Evolutionary conservation across 2,329 filamentous ascomycete genomes (phyloP), one percentile per base, ranked within the genome.

Genomic region (Triangularia setosa): DNA sequence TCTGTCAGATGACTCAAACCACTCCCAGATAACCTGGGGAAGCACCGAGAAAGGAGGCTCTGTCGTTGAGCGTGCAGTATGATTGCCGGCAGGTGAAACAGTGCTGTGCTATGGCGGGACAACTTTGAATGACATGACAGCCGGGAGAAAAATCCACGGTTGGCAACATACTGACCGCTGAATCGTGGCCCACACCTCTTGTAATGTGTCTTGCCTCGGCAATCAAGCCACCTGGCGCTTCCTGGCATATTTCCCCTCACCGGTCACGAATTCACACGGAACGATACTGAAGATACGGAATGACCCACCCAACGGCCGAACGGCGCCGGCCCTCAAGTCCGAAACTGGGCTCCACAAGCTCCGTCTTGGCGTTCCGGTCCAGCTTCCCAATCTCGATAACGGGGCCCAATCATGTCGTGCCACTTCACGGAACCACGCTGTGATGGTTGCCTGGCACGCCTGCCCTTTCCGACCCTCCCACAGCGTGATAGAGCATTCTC

Each of bases 21-120:
- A 5, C 35, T 48, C 33, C 33, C 33, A 40, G 33, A 53, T 25
- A 53, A 25, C 12, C 48, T 23, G 21, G 24, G 48, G 48, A 23
- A 53, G 48, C 48, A 53, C 21, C n/a, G 14, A 23, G 11, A 25
- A 25, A 53, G 16, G 52, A 55, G 52, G 23, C 24, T 55, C 25
- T 28, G 21, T 24, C 18, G 24, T 25, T 11, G 48, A 53, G 21
- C 11, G 48, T 21, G 18, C 21, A 53, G 7, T 53, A 12, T n/a
- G n/a, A 52, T 27, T 55, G 25, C 52, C 52, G 52, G 52, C 52
- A 55, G 52, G 52, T 55, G 52, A 55, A 55, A 55, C 52, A 55
- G 52, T 11, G 52, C 14, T 14, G 52, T 55, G 52, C 52, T 25
- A 55, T 28, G 25, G 25, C 21, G 25, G 21, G 52, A 55, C n/a